A percentile compares a stretch with the other conserved stretches of the same genome.
Evolutionary conservation across 2,329 filamentous ascomycete species (phyloP).

Genomic region (Epicoccum sorghinum): DNA sequence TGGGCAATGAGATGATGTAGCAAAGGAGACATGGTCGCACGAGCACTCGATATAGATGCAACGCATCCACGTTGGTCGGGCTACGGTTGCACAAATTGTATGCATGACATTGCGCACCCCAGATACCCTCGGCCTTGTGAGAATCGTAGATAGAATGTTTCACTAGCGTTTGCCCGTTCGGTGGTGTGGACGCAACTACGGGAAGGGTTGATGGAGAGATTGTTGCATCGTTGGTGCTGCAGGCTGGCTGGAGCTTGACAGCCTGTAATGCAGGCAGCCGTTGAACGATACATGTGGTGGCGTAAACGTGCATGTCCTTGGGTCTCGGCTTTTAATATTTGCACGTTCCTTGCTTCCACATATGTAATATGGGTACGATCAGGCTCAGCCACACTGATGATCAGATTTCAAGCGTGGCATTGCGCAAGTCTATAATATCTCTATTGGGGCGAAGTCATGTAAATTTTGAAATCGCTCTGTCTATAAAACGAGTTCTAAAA

Average conservation of each 20-base stretch:
- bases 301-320: not conserved
- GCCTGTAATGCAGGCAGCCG: too few relatives aligned
- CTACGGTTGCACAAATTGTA: constrained; percentile 9
- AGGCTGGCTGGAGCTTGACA: not conserved
- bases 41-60: constrained; percentile 8
- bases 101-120: constrained; percentile 2
- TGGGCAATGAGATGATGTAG: constrained; percentile 9
- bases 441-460: not conserved
- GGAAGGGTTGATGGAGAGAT: too few relatives aligned
- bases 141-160: too few relatives aligned
- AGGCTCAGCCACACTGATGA: constrained; percentile 1
- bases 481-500: constrained; percentile 3
- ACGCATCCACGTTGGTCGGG: constrained; percentile 5
- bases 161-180: too few relatives aligned
- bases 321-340: not conserved
- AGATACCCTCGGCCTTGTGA: not conserved
- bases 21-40: constrained; percentile 9
- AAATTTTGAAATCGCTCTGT: not conserved
- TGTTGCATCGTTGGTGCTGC: too few relatives aligned
- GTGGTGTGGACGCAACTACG: too few relatives aligned
- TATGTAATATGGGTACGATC: not conserved
- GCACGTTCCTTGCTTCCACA: constrained; percentile 7
- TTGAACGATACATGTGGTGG: not conserved
- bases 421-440: not conserved
- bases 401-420: too few relatives aligned